Conservation (phyloP, 2,329 filamentous ascomycete species). For the Neofusicoccum ribis region DNA sequence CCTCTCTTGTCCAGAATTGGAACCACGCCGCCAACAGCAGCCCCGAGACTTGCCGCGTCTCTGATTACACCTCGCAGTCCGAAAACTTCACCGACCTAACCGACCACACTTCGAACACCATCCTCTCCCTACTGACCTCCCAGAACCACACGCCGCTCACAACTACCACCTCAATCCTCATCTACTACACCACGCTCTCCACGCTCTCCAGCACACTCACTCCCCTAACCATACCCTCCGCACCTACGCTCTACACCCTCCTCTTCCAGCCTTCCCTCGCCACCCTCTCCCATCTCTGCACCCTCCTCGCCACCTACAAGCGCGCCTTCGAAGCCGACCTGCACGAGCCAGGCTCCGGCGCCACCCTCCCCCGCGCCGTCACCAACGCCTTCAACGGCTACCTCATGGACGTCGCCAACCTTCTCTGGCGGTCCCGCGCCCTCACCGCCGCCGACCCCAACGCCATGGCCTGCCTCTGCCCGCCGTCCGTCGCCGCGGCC, state of each 20-base stretch:
- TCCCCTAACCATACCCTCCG: constrained; percentile 67
- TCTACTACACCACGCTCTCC: constrained; percentile 67
- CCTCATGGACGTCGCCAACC: constrained; percentile 84
- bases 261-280: constrained; percentile 65
- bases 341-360: constrained; percentile 22
- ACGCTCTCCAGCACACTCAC: constrained; percentile 39
- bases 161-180: constrained; percentile 51
- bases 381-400: constrained; percentile 73
- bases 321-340: constrained; percentile 63
- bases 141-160: constrained; percentile 24
- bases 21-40: constrained; percentile 32
- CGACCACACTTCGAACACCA: constrained; percentile 33
- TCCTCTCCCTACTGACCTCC: constrained; percentile 33
- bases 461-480: constrained; percentile 55
- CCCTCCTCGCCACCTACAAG: constrained; percentile 72
- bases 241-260: constrained; percentile 68
- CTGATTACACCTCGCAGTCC: constrained; percentile 43
- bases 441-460: constrained; percentile 67
- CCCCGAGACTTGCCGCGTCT: constrained; percentile 44
- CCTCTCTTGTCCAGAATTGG: constrained; percentile 56
- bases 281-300: constrained; percentile 67
- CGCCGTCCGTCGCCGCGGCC: constrained; percentile 44
- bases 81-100: constrained; percentile 36
- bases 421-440: constrained; percentile 74
- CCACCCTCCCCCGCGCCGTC: constrained; percentile 24